Percentiles rank a stretch among this genome's conserved stretches.
Evolutionary conservation across 805 yeast genomes (phyloP).

Genomic region (Suhomyces pyralidae): DNA sequence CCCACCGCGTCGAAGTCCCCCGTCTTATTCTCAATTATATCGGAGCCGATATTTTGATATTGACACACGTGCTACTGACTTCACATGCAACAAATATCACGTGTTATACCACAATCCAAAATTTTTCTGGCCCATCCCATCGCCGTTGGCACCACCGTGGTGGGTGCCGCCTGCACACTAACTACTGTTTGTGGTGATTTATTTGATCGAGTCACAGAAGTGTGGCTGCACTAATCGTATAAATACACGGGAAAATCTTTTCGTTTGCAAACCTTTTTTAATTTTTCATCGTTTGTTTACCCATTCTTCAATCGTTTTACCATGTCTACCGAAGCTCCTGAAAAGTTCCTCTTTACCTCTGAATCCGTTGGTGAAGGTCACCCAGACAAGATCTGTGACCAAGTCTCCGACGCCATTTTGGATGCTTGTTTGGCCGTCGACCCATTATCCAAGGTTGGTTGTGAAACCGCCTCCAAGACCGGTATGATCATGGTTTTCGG

Average conservation of each 20-base stretch:
- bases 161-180: background rate
- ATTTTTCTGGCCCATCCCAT: background rate
- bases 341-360: slow-evolving; percentile 66
- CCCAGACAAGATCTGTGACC: slow-evolving; percentile 97
- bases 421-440: slow-evolving; percentile 96
- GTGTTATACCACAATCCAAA: slow-evolving; percentile 3
- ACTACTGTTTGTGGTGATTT: background rate
- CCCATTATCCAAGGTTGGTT: slow-evolving; percentile 97
- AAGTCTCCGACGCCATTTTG: slow-evolving; percentile 95
- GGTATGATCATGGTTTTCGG: slow-evolving; percentile 99
- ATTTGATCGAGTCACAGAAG: background rate
- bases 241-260: slow-evolving; percentile 3
- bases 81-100: slow-evolving; percentile 1
- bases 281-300: background rate
- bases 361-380: slow-evolving; percentile 94
- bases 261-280: background rate
- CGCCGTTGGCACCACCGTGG: slow-evolving; percentile 2
- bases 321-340: slow-evolving; percentile 14
- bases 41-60: background rate
- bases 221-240: slow-evolving; percentile 5
- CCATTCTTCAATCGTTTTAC: background rate
- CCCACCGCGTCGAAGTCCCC: too few species aligned
- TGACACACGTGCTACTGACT: background rate
- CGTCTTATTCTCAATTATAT: too few species aligned
- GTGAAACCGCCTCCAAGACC: slow-evolving; percentile 98